phyloP scores from a whole-genome alignment of 164 flowering plant genomes.

The Vitis rotundifolia region DNA sequence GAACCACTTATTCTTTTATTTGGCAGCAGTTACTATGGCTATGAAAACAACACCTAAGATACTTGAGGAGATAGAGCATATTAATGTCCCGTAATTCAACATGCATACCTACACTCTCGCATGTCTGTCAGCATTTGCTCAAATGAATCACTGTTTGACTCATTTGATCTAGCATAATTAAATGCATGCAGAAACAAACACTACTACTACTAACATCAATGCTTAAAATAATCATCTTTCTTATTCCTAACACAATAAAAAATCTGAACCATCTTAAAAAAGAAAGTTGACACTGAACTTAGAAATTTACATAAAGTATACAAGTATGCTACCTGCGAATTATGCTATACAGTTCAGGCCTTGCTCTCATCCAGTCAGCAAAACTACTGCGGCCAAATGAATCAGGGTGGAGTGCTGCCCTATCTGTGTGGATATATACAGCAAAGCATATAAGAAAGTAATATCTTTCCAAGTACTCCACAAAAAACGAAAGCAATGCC shows the following conservation, averaged over 20 bases:
- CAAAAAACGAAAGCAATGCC: constrained; percentile 87
- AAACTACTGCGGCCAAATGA: constrained; percentile 61
- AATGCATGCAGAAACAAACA: background rate
- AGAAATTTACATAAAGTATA: background rate
- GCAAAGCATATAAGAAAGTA: constrained; percentile 97
- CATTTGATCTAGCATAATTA: background rate
- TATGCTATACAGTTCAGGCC: constrained; percentile 95
- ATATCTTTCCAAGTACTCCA: constrained; percentile 95
- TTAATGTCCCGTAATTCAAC: too few species aligned
- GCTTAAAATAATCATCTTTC: background rate
- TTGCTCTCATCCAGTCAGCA: constrained; percentile 94
- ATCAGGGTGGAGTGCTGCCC: constrained; percentile 56
- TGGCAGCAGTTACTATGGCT: too few species aligned
- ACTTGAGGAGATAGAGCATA: too few species aligned
- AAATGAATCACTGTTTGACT: background rate
- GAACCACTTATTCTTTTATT: too few species aligned
- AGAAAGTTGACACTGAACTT: background rate
- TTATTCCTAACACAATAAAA: background rate
- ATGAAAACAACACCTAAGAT: too few species aligned
- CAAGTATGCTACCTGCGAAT: constrained; percentile 69
- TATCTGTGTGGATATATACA: constrained; percentile 89
- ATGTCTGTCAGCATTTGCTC: background rate
- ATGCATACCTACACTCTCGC: too few species aligned
- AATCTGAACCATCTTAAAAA: background rate
- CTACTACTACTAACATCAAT: background rate